A percentile compares a stretch with the other conserved stretches of the same genome.
Conservation (phyloP, 208 protist genomes). For the Trichomonas gallinae region DNA sequence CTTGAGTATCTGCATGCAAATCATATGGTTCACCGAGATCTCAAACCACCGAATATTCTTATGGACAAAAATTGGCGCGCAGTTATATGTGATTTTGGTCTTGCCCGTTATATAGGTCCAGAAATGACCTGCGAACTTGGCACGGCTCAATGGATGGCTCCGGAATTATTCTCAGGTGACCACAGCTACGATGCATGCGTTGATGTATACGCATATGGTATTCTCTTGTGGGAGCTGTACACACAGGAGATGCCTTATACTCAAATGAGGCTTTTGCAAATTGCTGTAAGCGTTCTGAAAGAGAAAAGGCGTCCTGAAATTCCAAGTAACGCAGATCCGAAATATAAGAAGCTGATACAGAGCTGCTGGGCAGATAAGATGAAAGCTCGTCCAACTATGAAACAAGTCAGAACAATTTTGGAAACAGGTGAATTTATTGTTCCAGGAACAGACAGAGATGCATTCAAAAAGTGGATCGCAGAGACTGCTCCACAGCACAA, state of each 20-base stretch:
- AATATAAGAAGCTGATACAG: background rate
- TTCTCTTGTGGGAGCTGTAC: background rate
- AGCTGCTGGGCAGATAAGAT: background rate
- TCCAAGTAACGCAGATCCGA: background rate
- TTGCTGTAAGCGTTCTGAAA: background rate
- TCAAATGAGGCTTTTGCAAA: background rate
- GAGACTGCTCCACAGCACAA: background rate
- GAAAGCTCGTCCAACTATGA: background rate
- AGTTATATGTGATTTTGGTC: background rate
- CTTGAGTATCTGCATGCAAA: background rate
- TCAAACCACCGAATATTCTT: background rate
- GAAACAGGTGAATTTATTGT: background rate
- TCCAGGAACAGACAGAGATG: background rate
- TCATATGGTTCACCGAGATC: background rate
- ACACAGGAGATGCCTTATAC: background rate
- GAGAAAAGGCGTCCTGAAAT: background rate
- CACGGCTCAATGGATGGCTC: background rate
- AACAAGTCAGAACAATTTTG: background rate
- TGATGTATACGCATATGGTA: slow-evolving; percentile 7
- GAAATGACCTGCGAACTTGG: background rate
- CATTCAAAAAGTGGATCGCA: background rate
- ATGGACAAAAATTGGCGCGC: background rate
- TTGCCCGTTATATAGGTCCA: background rate
- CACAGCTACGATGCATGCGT: background rate
- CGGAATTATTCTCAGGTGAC: background rate